Conservation (phyloP, 176 grass and related monocot species). For the Urochloa ruziziensis region DNA sequence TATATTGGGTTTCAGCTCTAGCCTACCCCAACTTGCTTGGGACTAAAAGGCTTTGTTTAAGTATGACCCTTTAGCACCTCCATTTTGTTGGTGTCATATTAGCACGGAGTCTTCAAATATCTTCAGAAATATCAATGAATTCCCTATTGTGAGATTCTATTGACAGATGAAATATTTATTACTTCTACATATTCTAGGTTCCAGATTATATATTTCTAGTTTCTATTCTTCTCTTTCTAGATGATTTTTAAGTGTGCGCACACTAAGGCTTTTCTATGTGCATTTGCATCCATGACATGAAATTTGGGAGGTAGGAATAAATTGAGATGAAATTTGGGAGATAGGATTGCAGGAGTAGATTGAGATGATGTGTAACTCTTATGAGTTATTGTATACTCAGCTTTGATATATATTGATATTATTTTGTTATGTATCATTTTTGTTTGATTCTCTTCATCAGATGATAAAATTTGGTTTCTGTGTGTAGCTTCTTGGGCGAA, state of each 20-base stretch:
- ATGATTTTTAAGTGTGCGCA: not conserved
- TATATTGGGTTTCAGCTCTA: not conserved
- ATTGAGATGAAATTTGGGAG: not conserved
- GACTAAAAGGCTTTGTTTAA: not conserved
- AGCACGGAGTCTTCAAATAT: not conserved
- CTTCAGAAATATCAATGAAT: not conserved
- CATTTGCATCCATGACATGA: not conserved
- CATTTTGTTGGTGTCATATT: not conserved
- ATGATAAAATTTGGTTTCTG: not conserved
- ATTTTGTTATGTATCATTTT: conserved; percentile 8
- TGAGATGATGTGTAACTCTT: not conserved
- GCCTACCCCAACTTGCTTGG: not conserved
- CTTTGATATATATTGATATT: not conserved
- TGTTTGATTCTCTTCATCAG: not conserved
- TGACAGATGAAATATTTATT: not conserved
- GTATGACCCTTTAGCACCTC: not conserved
- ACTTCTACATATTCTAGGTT: not conserved
- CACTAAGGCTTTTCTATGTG: not conserved
- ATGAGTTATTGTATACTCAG: not conserved
- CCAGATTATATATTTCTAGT: not conserved
- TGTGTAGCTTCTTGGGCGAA: conserved; percentile 78
- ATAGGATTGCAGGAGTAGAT: not conserved
- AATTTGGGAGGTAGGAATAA: not conserved
- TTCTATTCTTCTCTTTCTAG: not conserved
- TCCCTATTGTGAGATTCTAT: not conserved